These are phyloP conservation scores for Coniochaeta pulveracea DNA, from an alignment of 2,329 filamentous ascomycete species.

Conservation along the genomic window DNA sequence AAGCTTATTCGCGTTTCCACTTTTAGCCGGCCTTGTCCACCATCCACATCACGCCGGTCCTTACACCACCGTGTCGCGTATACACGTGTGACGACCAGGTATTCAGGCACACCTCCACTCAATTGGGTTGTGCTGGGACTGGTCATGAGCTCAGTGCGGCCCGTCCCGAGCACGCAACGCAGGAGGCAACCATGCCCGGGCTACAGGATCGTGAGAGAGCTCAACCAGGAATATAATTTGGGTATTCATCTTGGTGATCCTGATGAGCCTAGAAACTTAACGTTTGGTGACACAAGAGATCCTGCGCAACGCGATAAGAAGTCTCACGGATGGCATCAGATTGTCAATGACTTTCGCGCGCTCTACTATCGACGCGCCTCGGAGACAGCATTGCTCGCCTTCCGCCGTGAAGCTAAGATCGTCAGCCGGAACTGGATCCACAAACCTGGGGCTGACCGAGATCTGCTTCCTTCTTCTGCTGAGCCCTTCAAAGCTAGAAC, in stretches of 20 bases:
- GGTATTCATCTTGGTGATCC: constrained; percentile 13
- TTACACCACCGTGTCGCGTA: too few relatives aligned
- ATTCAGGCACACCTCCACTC: too few relatives aligned
- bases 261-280: too few relatives aligned
- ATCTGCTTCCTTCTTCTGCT: constrained; percentile 8
- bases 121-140: too few relatives aligned
- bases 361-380: constrained; percentile 12
- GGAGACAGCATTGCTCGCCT: constrained; percentile 9
- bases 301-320: too few relatives aligned
- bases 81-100: too few relatives aligned
- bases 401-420: constrained; percentile 12
- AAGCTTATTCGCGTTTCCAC: too few relatives aligned
- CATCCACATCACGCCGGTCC: too few relatives aligned
- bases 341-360: constrained; percentile 12
- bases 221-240: constrained; percentile 17
- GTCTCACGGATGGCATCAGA: constrained; percentile 11
- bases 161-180: constrained; percentile 2
- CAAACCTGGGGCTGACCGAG: constrained; percentile 10
- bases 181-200: constrained; percentile 4
- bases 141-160: too few relatives aligned
- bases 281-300: too few relatives aligned
- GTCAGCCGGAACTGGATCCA: constrained; percentile 12
- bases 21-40: too few relatives aligned
- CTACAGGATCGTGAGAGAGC: constrained; percentile 9
- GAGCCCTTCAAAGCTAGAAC: constrained; percentile 9